Evolutionary conservation across 2,329 filamentous ascomycete genomes (phyloP).

Genomic region (Paecilomyces variotii): DNA sequence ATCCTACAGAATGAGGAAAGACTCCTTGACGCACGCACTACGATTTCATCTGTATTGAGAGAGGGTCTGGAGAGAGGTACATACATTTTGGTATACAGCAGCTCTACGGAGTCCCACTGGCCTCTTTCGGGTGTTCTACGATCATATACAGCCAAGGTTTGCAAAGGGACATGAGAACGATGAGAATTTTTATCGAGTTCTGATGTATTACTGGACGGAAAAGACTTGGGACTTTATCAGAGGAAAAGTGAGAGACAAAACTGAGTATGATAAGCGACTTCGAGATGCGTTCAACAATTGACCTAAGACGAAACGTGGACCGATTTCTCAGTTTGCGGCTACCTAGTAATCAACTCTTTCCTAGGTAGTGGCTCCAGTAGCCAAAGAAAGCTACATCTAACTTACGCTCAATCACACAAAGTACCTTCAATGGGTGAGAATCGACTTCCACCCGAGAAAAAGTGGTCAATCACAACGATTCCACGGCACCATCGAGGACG

Average conservation of each 20-base stretch:
- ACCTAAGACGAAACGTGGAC: background rate
- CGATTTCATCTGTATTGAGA: background rate
- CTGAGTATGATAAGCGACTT: background rate
- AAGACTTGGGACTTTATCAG: background rate
- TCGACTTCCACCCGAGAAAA: too few relatives aligned
- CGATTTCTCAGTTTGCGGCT: too few relatives aligned
- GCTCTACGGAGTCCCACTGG: slow-evolving; percentile 18
- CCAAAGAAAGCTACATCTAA: too few relatives aligned
- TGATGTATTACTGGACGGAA: background rate
- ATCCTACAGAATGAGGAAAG: slow-evolving; percentile 14
- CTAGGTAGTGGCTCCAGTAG: too few relatives aligned
- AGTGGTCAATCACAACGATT: too few relatives aligned
- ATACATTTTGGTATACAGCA: slow-evolving; percentile 21
- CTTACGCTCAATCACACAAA: too few relatives aligned
- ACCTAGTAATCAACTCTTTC: too few relatives aligned
- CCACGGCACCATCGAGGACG: too few relatives aligned
- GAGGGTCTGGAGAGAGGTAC: slow-evolving; percentile 14
- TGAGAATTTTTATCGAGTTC: background rate
- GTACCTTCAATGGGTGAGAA: too few relatives aligned
- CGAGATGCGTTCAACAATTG: background rate
- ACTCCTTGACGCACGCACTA: background rate
- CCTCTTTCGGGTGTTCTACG: slow-evolving; percentile 15
- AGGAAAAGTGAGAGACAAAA: background rate
- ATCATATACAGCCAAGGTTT: slow-evolving; percentile 14
- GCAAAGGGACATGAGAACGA: background rate